Evolutionary conservation across 2,329 filamentous ascomycete species (phyloP).

Genomic region (Sclerotinia sclerotiorum): DNA sequence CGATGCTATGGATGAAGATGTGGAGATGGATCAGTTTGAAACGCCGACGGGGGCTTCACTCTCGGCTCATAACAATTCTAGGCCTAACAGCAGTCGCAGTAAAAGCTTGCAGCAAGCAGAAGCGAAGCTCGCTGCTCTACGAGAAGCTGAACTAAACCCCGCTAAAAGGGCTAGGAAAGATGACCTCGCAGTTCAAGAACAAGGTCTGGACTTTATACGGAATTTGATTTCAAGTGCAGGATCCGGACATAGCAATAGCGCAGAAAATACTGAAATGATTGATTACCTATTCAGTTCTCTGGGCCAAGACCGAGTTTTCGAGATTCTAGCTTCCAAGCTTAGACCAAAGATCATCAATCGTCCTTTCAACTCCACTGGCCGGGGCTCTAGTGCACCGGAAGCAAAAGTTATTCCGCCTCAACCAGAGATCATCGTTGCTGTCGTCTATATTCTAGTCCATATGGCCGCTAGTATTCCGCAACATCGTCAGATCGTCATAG

Average conservation of each 20-base stretch:
- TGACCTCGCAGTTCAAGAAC: constrained; percentile 84
- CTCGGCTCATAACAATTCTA: constrained; percentile 29
- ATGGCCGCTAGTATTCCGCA: constrained; percentile 78
- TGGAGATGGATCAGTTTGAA: constrained; percentile 54
- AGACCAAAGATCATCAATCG: constrained; percentile 58
- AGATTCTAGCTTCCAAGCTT: constrained; percentile 77
- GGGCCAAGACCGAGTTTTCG: constrained; percentile 75
- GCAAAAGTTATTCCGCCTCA: constrained; percentile 56
- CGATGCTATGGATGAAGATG: constrained; percentile 57
- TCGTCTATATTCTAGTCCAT: constrained; percentile 82
- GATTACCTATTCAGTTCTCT: constrained; percentile 77
- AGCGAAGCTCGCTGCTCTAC: constrained; percentile 50
- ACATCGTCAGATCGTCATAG: constrained; percentile 75
- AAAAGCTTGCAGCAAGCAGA: constrained; percentile 50
- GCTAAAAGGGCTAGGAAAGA: constrained; percentile 69
- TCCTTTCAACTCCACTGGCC: constrained; percentile 45
- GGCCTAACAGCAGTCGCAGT: constrained; percentile 36
- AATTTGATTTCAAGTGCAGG: constrained; percentile 72
- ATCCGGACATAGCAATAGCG: constrained; percentile 47
- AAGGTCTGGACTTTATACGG: constrained; percentile 83
- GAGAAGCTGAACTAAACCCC: constrained; percentile 68
- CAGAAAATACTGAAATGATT: constrained; percentile 69
- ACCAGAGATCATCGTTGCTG: constrained; percentile 71
- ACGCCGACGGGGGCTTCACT: constrained; percentile 35
- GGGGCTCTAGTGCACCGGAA: constrained; percentile 44